Conservation (phyloP, 2,329 filamentous ascomycete genomes). For the Ploettnerulaceae sp. region DNA sequence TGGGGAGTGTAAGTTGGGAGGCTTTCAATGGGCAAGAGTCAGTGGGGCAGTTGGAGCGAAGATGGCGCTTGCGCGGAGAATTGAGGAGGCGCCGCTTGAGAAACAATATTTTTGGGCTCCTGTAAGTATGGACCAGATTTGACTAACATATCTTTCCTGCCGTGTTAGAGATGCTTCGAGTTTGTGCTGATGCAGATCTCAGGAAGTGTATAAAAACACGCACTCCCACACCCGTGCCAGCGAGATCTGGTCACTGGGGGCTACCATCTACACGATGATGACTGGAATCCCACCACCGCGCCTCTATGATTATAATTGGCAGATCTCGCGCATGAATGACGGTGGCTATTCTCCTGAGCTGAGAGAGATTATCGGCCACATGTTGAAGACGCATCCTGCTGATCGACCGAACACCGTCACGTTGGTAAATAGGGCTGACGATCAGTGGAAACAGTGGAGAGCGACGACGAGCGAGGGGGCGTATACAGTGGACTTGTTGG, state of each 20-base stretch:
- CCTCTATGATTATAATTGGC: slow-evolving; percentile 23
- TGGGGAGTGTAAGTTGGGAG: slow-evolving; percentile 50
- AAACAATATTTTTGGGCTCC: slow-evolving; percentile 29
- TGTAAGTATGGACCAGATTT: slow-evolving; percentile 11
- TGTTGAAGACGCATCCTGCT: slow-evolving; percentile 20
- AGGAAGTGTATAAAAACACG: slow-evolving; percentile 29
- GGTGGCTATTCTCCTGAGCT: slow-evolving; percentile 22
- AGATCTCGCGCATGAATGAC: slow-evolving; percentile 28
- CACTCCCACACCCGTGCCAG: slow-evolving; percentile 17
- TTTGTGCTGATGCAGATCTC: not conserved
- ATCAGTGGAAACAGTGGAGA: slow-evolving; percentile 25
- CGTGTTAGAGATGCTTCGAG: too few relatives aligned
- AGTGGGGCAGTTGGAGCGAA: slow-evolving; percentile 18
- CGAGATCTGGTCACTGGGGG: slow-evolving; percentile 30
- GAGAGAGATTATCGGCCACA: slow-evolving; percentile 22
- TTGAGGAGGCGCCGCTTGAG: slow-evolving; percentile 12
- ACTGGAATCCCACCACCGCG: slow-evolving; percentile 29
- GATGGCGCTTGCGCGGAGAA: slow-evolving; percentile 16
- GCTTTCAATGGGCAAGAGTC: slow-evolving; percentile 38
- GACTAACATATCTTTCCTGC: too few relatives aligned
- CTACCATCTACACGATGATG: slow-evolving; percentile 32
- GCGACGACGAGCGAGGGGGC: slow-evolving; percentile 20
- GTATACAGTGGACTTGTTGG: slow-evolving; percentile 20
- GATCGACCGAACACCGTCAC: slow-evolving; percentile 19
- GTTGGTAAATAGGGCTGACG: slow-evolving; percentile 22